phyloP scores from a whole-genome alignment of 805 yeast species.

The Metschnikowia bowlesiae region DNA sequence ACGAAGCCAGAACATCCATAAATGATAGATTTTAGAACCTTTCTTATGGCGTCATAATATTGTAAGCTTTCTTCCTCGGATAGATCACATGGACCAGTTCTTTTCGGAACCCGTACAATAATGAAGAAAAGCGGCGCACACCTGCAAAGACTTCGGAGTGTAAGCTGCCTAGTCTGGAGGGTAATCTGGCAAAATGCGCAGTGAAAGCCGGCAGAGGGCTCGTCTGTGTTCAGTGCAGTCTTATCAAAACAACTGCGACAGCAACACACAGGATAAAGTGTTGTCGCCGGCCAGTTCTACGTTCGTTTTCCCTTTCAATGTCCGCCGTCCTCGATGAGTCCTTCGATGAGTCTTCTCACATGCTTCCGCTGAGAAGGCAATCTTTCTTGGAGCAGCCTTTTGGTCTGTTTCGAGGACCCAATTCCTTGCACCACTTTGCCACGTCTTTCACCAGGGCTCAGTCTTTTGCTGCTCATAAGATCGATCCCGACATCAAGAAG shows the following conservation, averaged over 20 bases:
- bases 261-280: too few species aligned
- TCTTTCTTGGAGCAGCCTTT: conserved; percentile 32
- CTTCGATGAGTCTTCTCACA: conserved; percentile 11
- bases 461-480: conserved; percentile 40
- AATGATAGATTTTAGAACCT: too few species aligned
- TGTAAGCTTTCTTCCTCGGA: too few species aligned
- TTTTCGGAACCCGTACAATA: too few species aligned
- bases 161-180: too few species aligned
- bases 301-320: conserved; percentile 1
- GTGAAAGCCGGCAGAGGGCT: not conserved
- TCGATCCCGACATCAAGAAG: conserved; percentile 53
- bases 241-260: not conserved
- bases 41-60: too few species aligned
- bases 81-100: too few species aligned
- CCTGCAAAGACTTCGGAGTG: too few species aligned
- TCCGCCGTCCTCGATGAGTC: conserved; percentile 13
- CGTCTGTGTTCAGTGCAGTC: not conserved
- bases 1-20: too few species aligned
- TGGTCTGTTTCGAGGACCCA: conserved; percentile 60
- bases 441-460: conserved; percentile 77
- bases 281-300: too few species aligned
- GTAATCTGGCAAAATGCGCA: too few species aligned
- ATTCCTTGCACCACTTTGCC: conserved; percentile 74
- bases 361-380: conserved; percentile 10
- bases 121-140: too few species aligned